Evolutionary conservation across 495 filamentous ascomycete genomes (phyloP).

Genomic region (Podospora bellae-mahoneyi): DNA sequence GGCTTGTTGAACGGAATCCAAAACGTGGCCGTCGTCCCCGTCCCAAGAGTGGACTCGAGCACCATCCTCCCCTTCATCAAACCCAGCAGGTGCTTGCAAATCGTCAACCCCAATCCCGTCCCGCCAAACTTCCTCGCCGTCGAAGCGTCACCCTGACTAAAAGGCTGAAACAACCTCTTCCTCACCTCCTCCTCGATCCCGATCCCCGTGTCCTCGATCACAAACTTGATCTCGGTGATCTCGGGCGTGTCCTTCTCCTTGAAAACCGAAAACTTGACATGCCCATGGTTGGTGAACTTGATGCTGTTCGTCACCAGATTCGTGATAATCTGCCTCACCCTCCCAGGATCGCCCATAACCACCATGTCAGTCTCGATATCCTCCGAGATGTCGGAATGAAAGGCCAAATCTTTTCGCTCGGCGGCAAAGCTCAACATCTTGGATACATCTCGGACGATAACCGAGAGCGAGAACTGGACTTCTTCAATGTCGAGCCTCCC

Average conservation of each 20-base stretch:
- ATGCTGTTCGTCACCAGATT: slow-evolving; percentile 87
- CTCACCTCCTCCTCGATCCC: slow-evolving; percentile 74
- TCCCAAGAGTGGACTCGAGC: slow-evolving; percentile 54
- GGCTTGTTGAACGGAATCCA: slow-evolving; percentile 66
- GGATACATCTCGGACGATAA: slow-evolving; percentile 67
- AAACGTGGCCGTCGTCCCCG: slow-evolving; percentile 63
- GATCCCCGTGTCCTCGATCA: slow-evolving; percentile 78
- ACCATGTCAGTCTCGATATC: slow-evolving; percentile 44
- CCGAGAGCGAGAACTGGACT: slow-evolving; percentile 71
- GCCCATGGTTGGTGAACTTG: slow-evolving; percentile 78
- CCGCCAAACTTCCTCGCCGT: slow-evolving; percentile 74
- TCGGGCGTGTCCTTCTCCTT: slow-evolving; percentile 49
- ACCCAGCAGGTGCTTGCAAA: slow-evolving; percentile 73
- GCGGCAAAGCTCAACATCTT: slow-evolving; percentile 61
- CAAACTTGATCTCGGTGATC: slow-evolving; percentile 53
- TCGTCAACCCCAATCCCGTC: slow-evolving; percentile 76
- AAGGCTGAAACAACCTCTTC: slow-evolving; percentile 76
- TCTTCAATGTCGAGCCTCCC: slow-evolving; percentile 71
- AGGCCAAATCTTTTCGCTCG: slow-evolving; percentile 56
- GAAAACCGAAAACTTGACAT: slow-evolving; percentile 53
- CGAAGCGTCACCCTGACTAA: slow-evolving; percentile 79
- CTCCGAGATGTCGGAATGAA: slow-evolving; percentile 46
- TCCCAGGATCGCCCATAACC: slow-evolving; percentile 71
- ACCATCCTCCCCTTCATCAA: slow-evolving; percentile 77
- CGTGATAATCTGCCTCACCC: slow-evolving; percentile 77